Conservation (phyloP, 2,329 filamentous ascomycete species). For the Diplodia sapinea region DNA sequence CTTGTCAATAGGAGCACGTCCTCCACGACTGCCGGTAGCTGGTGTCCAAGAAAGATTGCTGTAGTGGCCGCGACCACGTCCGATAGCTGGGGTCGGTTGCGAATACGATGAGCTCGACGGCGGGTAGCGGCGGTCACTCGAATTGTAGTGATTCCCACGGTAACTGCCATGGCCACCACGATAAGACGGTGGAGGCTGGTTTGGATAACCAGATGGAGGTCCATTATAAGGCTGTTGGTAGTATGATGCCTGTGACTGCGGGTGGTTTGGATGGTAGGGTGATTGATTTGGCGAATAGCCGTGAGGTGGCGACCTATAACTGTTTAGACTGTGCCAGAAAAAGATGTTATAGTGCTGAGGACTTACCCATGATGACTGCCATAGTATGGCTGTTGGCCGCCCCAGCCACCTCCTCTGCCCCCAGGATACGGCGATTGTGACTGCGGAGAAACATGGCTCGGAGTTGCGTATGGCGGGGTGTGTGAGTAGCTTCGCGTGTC, state of each 20-base stretch:
- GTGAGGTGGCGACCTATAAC: constrained; percentile 50
- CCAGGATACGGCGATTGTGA: constrained; percentile 65
- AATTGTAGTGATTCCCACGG: constrained; percentile 64
- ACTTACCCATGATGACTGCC: constrained; percentile 59
- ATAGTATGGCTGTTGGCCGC: constrained; percentile 52
- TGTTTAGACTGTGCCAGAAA: constrained; percentile 38
- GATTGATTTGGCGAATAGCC: constrained; percentile 65
- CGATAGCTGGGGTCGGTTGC: constrained; percentile 42
- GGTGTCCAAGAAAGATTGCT: constrained; percentile 75
- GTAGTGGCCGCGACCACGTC: constrained; percentile 65
- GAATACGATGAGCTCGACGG: constrained; percentile 56
- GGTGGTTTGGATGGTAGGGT: constrained; percentile 56
- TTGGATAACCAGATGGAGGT: constrained; percentile 60
- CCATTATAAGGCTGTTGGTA: constrained; percentile 60
- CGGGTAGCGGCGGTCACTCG: constrained; percentile 53
- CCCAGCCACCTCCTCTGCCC: constrained; percentile 59
- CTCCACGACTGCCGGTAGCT: constrained; percentile 60
- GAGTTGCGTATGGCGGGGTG: constrained; percentile 62
- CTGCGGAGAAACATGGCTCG: constrained; percentile 66
- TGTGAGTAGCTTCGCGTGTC: constrained; percentile 59
- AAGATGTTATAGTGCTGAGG: constrained; percentile 33
- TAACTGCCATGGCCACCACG: constrained; percentile 62
- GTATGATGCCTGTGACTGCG: constrained; percentile 58
- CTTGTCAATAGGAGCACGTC: constrained; percentile 51
- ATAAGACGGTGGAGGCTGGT: constrained; percentile 51